A percentile compares a stretch with the other conserved stretches of the same genome.
Evolutionary conservation across 352 stramenopile genomes (phyloP).

Genomic region (Aphanomyces cochlioides): DNA sequence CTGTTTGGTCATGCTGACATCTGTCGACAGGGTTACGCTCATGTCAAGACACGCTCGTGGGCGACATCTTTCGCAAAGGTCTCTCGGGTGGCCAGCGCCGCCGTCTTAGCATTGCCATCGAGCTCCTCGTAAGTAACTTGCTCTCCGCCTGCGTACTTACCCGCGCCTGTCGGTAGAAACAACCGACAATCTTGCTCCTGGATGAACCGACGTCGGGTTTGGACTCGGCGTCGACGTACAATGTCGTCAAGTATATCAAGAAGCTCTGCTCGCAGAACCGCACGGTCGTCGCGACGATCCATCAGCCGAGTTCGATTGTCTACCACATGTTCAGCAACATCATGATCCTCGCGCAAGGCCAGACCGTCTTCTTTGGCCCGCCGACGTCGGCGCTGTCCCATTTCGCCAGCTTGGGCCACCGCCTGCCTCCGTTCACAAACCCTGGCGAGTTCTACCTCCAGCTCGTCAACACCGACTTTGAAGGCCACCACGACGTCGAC

Average conservation of each 20-base stretch:
- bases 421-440: conserved; percentile 49
- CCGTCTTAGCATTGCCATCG: conserved; percentile 71
- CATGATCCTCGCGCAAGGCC: conserved; percentile 54
- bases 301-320: conserved; percentile 60
- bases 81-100: conserved; percentile 79
- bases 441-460: conserved; percentile 52
- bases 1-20: not conserved
- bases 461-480: conserved; percentile 58
- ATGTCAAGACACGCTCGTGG: conserved; percentile 56
- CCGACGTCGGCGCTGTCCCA: conserved; percentile 43
- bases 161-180: conserved; percentile 25
- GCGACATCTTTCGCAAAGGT: conserved; percentile 82
- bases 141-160: too few relatives aligned
- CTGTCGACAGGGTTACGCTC: conserved; percentile 30
- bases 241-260: conserved; percentile 47
- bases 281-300: conserved; percentile 60
- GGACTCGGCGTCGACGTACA: conserved; percentile 47
- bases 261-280: conserved; percentile 41
- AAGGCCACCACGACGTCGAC: conserved; percentile 41
- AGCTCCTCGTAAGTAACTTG: conserved; percentile 43
- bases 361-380: conserved; percentile 74
- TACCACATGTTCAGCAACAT: conserved; percentile 61
- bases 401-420: conserved; percentile 38
- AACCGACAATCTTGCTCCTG: conserved; percentile 70
- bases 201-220: conserved; percentile 70